These are phyloP conservation scores for Saccharum officinarum DNA, from an alignment of 176 grass and related monocot species.

Conservation along the genomic window DNA sequence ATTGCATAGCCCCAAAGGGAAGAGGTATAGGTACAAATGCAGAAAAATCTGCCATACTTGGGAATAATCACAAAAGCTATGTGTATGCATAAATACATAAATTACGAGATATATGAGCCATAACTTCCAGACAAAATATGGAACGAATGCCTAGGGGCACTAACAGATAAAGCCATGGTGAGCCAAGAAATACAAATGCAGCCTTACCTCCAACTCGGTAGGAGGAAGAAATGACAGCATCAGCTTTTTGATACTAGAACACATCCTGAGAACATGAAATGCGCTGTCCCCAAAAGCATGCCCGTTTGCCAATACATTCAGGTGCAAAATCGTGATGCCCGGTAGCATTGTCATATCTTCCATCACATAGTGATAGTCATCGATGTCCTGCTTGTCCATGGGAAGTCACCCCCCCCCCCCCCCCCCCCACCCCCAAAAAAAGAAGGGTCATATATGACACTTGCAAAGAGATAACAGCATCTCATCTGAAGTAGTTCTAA, in stretches of 20 bases:
- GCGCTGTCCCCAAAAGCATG: neutral
- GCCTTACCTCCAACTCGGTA: neutral
- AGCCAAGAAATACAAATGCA: neutral
- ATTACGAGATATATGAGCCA: neutral
- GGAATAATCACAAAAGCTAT: neutral
- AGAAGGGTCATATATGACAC: neutral
- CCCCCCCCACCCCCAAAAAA: no score
- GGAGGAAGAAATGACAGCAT: neutral
- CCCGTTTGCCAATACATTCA: neutral
- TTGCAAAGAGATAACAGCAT: neutral
- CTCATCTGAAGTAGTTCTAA: neutral
- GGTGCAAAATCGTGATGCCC: neutral
- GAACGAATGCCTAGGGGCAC: neutral
- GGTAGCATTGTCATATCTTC: constrained; percentile 33
- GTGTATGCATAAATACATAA: neutral
- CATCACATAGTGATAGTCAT: neutral
- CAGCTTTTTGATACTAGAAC: neutral
- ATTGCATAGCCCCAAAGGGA: no score
- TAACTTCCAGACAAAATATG: neutral
- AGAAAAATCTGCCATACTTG: neutral
- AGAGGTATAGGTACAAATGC: neutral
- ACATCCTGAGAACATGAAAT: neutral
- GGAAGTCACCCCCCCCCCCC: no score
- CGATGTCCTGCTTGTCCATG: neutral
- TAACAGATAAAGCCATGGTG: neutral